Evolutionary conservation across 2,329 filamentous ascomycete genomes (phyloP), one percentile per base, ranked within the genome.

Genomic region (Microsporum canis): DNA sequence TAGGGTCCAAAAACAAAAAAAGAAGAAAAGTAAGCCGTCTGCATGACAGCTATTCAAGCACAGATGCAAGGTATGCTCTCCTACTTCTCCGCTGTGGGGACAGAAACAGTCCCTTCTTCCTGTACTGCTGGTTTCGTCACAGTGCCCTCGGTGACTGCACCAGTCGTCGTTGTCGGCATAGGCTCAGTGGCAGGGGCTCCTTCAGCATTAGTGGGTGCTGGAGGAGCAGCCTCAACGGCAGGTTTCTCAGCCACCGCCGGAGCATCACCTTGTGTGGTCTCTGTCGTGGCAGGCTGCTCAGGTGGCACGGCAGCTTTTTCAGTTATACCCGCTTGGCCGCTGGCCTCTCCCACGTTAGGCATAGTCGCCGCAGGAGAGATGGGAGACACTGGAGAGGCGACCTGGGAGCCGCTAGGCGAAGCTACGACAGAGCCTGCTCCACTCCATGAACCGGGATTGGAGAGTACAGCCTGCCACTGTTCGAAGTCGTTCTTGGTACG

Each of bases 401-500:
- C 53, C 49, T 55, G 55, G 31, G 61, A 59, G 23, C 57, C 57
- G 14, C 57, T 29, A 4, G 36, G 27, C 3, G 57, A 27, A 58
- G 57, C 34, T 1, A 23, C 38, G 6, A n/a, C 39, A 14, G 57
- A 43, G 23, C 31, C 39, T 29, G 56, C 8, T 27, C 57, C 10
- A 34, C 45, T 36, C 34, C n/a, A 59, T 5, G 5, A 12, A 3
- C 34, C 14, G 23, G 43, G 14, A 34, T 39, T 61, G 23, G 36
- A 60, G 41, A 66, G 60, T 3, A 38, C 63, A 41, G 10, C 45
- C 5, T 63, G 36, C 92, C 92, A 97, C 73, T 89, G 88, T 73
- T 87, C 79, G 0, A 92, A 91, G 65, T 95, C 90, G 33, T 82
- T 79, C 1, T 89, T 74, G 0, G 88, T 90, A 74, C 91, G 87